Evolutionary conservation across 2,329 filamentous ascomycete genomes (phyloP).

Genomic region (Scytalidium lignicola): DNA sequence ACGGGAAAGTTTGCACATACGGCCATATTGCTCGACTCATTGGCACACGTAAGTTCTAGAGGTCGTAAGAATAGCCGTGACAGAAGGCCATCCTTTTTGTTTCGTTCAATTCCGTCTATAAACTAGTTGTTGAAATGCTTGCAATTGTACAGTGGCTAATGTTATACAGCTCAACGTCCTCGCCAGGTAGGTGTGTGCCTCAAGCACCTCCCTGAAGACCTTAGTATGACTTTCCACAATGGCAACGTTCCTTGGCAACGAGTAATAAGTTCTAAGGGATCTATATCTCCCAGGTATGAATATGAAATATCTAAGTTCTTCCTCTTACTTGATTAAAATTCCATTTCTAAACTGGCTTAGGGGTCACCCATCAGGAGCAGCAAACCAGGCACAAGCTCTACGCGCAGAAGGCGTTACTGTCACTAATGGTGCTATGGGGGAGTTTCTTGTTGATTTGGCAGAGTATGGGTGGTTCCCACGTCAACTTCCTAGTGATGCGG

Average conservation of each 20-base stretch:
- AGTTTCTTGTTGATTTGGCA: constrained; percentile 29
- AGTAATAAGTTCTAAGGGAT: constrained; percentile 81
- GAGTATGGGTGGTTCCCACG: constrained; percentile 38
- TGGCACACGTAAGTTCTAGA: constrained; percentile 57
- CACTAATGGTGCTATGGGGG: constrained; percentile 25
- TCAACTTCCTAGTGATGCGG: constrained; percentile 23
- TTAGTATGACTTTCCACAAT: constrained; percentile 56
- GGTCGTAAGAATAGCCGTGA: neutral
- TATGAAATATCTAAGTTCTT: neutral
- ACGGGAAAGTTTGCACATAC: constrained; percentile 81
- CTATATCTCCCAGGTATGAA: constrained; percentile 75
- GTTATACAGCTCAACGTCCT: constrained; percentile 57
- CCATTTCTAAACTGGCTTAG: constrained; percentile 10
- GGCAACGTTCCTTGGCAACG: constrained; percentile 90
- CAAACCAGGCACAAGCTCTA: constrained; percentile 29
- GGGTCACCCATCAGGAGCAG: constrained; percentile 27
- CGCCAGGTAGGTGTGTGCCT: constrained; percentile 87
- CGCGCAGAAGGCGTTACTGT: constrained; percentile 31
- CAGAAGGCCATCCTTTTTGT: too few species aligned
- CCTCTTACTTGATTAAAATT: constrained; percentile 1
- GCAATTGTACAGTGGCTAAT: neutral
- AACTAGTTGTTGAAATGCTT: neutral
- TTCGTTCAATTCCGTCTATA: too few species aligned
- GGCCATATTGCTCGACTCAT: constrained; percentile 71
- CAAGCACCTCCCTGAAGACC: constrained; percentile 68